Conservation (phyloP, 495 filamentous ascomycete genomes). For the Penicillium ucsense region DNA sequence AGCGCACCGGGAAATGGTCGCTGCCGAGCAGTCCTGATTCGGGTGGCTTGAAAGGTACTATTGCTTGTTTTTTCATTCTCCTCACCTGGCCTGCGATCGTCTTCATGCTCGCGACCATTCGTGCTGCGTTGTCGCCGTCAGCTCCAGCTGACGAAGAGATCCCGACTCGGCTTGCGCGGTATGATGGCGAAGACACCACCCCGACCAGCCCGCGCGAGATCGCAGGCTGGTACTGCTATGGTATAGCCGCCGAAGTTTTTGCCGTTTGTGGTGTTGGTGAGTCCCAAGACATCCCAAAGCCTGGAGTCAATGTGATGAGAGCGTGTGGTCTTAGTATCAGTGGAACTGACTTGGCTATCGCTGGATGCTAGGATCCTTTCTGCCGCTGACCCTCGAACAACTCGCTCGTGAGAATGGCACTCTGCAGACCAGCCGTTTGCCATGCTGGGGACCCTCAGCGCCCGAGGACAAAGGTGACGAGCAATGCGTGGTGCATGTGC, state of each 20-base stretch:
- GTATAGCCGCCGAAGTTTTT: conserved; percentile 84
- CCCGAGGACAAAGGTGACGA: conserved; percentile 16
- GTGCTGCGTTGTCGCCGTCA: conserved; percentile 15
- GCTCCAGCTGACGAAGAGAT: conserved; percentile 8
- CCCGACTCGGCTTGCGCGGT: conserved; percentile 37
- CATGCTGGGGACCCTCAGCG: conserved; percentile 26
- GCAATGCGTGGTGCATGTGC: conserved; percentile 36
- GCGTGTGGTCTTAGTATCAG: too few species aligned
- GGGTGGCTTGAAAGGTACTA: not conserved
- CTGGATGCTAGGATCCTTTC: conserved; percentile 58
- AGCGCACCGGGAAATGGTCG: too few species aligned
- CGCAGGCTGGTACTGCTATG: conserved; percentile 82
- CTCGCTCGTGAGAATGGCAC: conserved; percentile 75
- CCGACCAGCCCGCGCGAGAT: conserved; percentile 72
- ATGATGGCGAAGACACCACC: conserved; percentile 73
- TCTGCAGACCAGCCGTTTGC: conserved; percentile 43
- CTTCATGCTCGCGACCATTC: conserved; percentile 15
- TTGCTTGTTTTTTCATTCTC: not conserved
- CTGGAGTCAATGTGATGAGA: too few species aligned
- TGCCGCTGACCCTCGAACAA: conserved; percentile 82
- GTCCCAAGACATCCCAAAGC: not conserved
- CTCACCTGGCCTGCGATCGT: conserved; percentile 9
- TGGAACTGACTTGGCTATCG: not conserved
- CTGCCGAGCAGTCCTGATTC: not conserved
- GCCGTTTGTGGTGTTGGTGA: conserved; percentile 69